Evolutionary conservation across 2,329 filamentous ascomycete genomes (phyloP).

Genomic region (Fusarium marasasianum): DNA sequence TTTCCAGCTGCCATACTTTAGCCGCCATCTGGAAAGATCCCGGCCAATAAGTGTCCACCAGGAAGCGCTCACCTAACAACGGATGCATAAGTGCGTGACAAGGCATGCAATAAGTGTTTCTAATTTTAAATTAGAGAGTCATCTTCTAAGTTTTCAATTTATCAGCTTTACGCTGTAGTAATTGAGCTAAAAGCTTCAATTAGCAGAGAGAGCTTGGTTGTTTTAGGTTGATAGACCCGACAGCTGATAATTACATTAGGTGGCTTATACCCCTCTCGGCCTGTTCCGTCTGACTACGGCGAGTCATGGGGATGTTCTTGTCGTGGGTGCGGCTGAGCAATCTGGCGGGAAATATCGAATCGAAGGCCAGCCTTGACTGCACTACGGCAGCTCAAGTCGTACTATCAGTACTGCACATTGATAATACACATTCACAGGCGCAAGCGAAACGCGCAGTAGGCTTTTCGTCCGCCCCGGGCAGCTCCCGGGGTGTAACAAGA

Average conservation of each 20-base stretch:
- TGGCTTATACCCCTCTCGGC: too few relatives aligned
- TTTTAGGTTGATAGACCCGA: too few relatives aligned
- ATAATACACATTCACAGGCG: background rate
- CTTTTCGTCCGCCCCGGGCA: rapidly evolving
- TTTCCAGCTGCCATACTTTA: background rate
- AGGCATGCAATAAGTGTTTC: too few relatives aligned
- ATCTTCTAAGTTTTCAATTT: too few relatives aligned
- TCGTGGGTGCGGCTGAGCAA: background rate
- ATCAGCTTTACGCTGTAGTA: too few relatives aligned
- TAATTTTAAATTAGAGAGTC: too few relatives aligned
- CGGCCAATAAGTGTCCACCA: background rate
- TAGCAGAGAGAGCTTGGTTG: too few relatives aligned
- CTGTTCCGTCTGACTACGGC: background rate
- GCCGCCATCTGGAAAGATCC: background rate
- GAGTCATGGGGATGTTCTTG: rapidly evolving
- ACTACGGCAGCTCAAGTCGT: background rate
- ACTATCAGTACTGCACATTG: background rate
- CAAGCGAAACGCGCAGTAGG: rapidly evolving
- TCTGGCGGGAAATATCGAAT: background rate
- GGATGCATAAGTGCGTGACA: too few relatives aligned
- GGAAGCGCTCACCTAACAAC: background rate
- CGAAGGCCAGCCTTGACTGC: background rate
- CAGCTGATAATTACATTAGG: too few relatives aligned
- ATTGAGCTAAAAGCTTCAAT: too few relatives aligned
- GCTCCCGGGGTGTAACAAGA: too few relatives aligned